Base-by-base conservation (phyloP, 169 alveolate genomes). In the Plasmodium reichenowi region DNA sequence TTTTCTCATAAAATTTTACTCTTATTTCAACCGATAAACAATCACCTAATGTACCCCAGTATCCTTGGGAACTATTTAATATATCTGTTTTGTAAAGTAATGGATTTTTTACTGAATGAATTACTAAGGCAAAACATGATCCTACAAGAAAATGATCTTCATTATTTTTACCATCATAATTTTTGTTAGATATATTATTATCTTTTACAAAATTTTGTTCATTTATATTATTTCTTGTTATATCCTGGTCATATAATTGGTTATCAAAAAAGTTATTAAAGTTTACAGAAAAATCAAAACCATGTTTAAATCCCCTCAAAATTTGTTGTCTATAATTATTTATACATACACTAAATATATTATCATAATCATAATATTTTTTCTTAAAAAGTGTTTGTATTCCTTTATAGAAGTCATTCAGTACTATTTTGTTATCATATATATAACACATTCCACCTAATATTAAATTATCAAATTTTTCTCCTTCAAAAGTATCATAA, bases 201-300 rank as follows among this genome's bases (percentile, higher is more conserved):
- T 54, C 74, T 38, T 59, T 20, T n/a, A 74, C 66, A 38, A 5
- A 38, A 38, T 38, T 38, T 38, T 38, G 47, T 38, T 38, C 10
- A 38, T 47, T 73, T 38, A 26, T 15, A 32, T 22, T 13, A 15
- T 9, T 47, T 17, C 17, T 47, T 48, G 63, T 64, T 58, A 22
- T 29, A 15, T 38, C 63, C n/a, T 12, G 22, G 26, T 83, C 48
- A 7, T 48, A 26, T 48, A 48, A 68, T 60, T 72, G 43, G 45
- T 86, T 86, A 60, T 86, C 92, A 52, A 86, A 86, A 71, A 86
- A 86, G 48, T 86, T 86, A 74, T 86, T 86, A 86, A 86, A 86
- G 63, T 86, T 86, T 24, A 86, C 86, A 13, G 92, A 24, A 86
- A 86, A 86, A 72, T 86, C 92, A 54, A 86, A 86, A 12, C 92